Conservation (phyloP, 2,329 filamentous ascomycete species). For the Apiospora marii region DNA sequence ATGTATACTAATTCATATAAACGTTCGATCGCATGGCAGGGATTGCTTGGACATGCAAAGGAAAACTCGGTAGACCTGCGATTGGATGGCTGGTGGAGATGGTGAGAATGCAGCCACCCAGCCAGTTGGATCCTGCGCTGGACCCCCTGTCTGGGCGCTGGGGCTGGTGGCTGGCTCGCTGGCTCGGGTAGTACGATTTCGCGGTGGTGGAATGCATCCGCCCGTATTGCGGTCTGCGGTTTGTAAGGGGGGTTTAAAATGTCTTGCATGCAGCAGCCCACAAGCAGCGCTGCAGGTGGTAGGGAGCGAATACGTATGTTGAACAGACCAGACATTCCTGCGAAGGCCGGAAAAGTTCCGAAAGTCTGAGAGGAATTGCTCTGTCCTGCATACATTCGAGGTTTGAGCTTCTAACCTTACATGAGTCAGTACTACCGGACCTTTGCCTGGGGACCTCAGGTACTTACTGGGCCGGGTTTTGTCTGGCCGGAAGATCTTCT, state of each 20-base stretch:
- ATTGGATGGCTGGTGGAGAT: constrained; percentile 10
- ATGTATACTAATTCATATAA: neutral
- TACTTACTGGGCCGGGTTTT: neutral
- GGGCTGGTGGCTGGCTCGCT: too few species aligned
- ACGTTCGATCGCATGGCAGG: neutral
- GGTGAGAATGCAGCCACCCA: neutral
- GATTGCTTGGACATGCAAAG: constrained; percentile 12
- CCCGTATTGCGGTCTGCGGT: constrained; percentile 2
- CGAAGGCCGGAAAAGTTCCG: neutral
- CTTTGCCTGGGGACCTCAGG: neutral
- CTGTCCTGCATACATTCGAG: neutral
- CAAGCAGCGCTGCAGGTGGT: neutral
- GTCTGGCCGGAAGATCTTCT: neutral
- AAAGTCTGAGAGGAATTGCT: neutral
- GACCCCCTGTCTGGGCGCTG: too few species aligned
- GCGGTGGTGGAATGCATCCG: constrained; percentile 2
- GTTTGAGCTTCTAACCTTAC: neutral
- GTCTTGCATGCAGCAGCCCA: constrained; percentile 11
- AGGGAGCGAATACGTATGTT: neutral
- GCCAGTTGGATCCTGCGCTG: neutral
- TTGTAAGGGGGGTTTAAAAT: neutral
- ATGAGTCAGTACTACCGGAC: neutral
- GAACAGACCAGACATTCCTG: neutral
- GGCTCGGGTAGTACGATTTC: constrained; percentile 7
- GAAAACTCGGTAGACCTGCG: constrained; percentile 17